Evolutionary conservation across 140 eudicot genomes (phyloP).

Genomic region (Cichorium intybus): DNA sequence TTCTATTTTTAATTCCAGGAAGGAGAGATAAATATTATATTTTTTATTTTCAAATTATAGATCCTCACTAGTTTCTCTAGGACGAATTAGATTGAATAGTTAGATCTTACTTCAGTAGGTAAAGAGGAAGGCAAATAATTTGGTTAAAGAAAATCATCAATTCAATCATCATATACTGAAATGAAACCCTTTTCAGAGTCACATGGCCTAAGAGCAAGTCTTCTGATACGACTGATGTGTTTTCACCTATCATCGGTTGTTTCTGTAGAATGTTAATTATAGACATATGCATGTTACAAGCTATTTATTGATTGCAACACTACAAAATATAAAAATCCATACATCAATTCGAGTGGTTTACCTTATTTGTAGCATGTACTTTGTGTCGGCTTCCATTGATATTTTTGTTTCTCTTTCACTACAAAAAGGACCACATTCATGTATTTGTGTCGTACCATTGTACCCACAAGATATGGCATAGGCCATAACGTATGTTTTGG

Average conservation of each 20-base stretch:
- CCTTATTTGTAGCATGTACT: conserved; percentile 3
- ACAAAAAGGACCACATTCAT: conserved; percentile 5
- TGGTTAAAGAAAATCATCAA: neutral
- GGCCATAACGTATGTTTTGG: neutral
- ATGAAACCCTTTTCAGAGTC: neutral
- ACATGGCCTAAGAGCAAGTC: neutral
- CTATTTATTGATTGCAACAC: neutral
- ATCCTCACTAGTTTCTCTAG: no score
- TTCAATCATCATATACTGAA: neutral
- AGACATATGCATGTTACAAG: neutral
- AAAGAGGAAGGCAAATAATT: neutral
- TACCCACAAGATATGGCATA: neutral
- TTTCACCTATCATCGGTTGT: neutral
- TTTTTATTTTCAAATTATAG: no score
- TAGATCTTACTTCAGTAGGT: no score
- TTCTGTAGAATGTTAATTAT: neutral
- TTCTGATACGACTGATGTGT: neutral
- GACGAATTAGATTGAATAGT: no score
- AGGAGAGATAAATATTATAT: no score
- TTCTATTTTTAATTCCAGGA: no score
- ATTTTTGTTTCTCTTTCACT: neutral
- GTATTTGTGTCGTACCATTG: conserved; percentile 3
- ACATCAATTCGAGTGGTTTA: neutral
- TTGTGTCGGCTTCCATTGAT: neutral
- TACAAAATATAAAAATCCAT: neutral